These are phyloP conservation scores for Sedum album DNA, from an alignment of 164 flowering plant genomes.

Conservation along the genomic window DNA sequence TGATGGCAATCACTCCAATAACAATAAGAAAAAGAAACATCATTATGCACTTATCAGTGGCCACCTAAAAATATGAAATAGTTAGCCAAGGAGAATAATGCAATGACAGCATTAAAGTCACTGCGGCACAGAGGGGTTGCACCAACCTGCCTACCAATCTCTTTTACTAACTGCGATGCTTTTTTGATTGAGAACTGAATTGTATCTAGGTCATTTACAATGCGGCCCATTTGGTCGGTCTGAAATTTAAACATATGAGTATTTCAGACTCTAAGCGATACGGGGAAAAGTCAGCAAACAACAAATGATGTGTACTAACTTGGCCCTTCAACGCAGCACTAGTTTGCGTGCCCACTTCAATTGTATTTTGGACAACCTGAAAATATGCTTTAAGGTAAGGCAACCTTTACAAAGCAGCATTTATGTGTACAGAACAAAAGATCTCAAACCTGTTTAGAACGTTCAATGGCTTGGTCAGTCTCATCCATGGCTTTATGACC, in stretches of 20 bases:
- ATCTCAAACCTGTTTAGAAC: conserved; percentile 3
- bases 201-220: conserved; percentile 89
- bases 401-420: not conserved
- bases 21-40: conserved; percentile 75
- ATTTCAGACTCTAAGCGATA: not conserved
- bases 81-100: not conserved
- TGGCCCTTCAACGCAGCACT: conserved; percentile 10
- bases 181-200: conserved; percentile 88
- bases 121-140: not conserved
- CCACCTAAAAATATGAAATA: not conserved
- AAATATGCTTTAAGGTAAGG: not conserved
- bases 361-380: conserved; percentile 7
- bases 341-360: conserved; percentile 9
- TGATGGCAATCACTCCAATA: conserved; percentile 81
- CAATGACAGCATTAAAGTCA: not conserved
- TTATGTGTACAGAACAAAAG: not conserved
- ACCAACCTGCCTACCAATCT: conserved; percentile 63
- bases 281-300: not conserved
- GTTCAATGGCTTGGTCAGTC: conserved; percentile 10
- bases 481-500: conserved; percentile 8
- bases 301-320: not conserved
- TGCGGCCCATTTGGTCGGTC: conserved; percentile 21
- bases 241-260: not conserved
- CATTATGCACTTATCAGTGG: conserved; percentile 43
- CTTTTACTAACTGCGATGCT: conserved; percentile 64